These are phyloP conservation scores for Colletotrichum musae DNA, from an alignment of 2,329 filamentous ascomycete species.

Conservation along the genomic window DNA sequence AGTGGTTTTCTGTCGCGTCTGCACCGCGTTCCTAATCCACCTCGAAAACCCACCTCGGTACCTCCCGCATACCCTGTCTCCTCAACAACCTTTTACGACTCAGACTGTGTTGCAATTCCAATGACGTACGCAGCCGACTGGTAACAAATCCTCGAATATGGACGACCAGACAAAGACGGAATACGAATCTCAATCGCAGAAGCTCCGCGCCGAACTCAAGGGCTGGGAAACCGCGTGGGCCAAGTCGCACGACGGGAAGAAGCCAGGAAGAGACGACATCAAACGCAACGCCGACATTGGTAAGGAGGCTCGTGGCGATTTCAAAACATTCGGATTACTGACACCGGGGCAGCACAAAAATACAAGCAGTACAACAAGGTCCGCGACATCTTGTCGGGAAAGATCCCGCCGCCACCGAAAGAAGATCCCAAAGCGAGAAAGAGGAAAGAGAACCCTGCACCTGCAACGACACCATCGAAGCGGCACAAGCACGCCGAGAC, in stretches of 20 bases:
- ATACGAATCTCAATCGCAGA: conserved; percentile 65
- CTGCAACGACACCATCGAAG: conserved; percentile 66
- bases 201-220: conserved; percentile 80
- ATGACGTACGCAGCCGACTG: conserved; percentile 24
- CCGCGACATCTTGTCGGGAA: conserved; percentile 71
- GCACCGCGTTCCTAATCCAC: conserved; percentile 26
- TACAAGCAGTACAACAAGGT: conserved; percentile 83
- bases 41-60: conserved; percentile 19
- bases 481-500: conserved; percentile 63
- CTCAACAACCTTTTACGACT: not conserved
- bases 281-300: conserved; percentile 80
- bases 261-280: conserved; percentile 82
- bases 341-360: conserved; percentile 69
- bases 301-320: conserved; percentile 53
- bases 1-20: conserved; percentile 38
- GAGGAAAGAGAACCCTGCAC: conserved; percentile 55
- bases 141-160: conserved; percentile 52
- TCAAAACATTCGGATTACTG: not conserved
- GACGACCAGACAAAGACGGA: conserved; percentile 59
- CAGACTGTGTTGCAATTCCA: conserved; percentile 3
- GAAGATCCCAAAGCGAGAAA: conserved; percentile 55
- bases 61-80: conserved; percentile 13
- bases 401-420: conserved; percentile 59
- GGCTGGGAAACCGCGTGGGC: conserved; percentile 81
- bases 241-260: conserved; percentile 73